phyloP scores from a whole-genome alignment of 345 rosid genomes.

The Arabidopsis suecica region DNA sequence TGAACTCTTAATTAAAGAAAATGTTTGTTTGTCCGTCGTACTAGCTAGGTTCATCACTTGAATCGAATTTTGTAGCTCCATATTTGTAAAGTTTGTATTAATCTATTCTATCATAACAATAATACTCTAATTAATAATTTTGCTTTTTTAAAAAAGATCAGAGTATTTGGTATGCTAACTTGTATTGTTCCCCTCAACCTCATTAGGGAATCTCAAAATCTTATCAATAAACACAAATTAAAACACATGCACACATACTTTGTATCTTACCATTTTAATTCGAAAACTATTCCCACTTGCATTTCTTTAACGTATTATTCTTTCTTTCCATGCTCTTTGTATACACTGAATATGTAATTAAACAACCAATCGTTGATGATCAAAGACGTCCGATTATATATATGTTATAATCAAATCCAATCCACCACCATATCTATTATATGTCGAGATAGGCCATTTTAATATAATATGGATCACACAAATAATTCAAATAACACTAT shows the following conservation, averaged over 20 bases:
- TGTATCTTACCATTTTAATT: conserved; percentile 17
- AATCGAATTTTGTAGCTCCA: conserved; percentile 1
- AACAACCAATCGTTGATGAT: conserved; percentile 25
- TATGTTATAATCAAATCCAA: conserved; percentile 1
- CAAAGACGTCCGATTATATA: background rate
- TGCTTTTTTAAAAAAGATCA: background rate
- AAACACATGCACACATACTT: conserved; percentile 40
- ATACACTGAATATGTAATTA: conserved; percentile 6
- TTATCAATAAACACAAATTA: conserved; percentile 31
- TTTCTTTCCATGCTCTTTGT: conserved; percentile 10
- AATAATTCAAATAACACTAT: background rate
- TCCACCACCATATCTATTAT: background rate
- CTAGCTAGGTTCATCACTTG: background rate
- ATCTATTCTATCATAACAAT: background rate
- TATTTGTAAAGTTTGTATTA: background rate
- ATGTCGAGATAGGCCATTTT: background rate
- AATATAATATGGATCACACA: conserved; percentile 8
- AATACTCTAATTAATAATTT: background rate
- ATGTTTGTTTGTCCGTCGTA: background rate
- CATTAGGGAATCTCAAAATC: conserved; percentile 36
- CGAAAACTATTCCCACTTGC: conserved; percentile 30
- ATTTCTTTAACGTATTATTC: conserved; percentile 3
- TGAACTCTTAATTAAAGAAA: background rate
- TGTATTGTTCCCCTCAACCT: conserved; percentile 35
- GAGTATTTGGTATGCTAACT: conserved; percentile 31